phyloP scores from a whole-genome alignment of 2,329 filamentous ascomycete genomes.

The Diaporthe sp. region DNA sequence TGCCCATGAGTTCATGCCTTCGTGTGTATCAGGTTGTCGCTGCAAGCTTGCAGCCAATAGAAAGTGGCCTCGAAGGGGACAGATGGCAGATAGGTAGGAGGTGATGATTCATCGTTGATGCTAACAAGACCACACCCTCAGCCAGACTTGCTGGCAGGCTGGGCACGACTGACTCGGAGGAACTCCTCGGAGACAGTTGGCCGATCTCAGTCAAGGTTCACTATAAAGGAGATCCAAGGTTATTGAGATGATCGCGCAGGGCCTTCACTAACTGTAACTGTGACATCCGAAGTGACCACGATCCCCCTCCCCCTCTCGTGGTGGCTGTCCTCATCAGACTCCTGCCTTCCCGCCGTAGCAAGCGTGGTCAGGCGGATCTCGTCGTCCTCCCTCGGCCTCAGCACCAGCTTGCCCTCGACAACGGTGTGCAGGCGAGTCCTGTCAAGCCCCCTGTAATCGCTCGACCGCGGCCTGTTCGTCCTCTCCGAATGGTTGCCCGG shows the following conservation, averaged over 20 bases:
- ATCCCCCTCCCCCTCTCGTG: conserved; percentile 17
- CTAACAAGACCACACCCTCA: conserved; percentile 23
- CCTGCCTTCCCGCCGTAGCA: conserved; percentile 1
- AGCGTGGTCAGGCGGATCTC: conserved; percentile 27
- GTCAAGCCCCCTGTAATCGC: conserved; percentile 23
- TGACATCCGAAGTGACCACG: conserved; percentile 22
- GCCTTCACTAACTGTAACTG: conserved; percentile 25
- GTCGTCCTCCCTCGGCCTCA: conserved; percentile 27
- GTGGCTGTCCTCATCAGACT: conserved; percentile 11
- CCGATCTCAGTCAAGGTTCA: conserved; percentile 21
- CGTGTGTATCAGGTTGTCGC: background rate
- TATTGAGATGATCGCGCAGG: conserved; percentile 5
- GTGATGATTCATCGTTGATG: conserved; percentile 30
- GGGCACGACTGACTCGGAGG: conserved; percentile 20
- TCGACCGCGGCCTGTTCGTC: conserved; percentile 27
- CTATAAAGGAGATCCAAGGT: background rate
- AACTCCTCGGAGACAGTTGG: background rate
- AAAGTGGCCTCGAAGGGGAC: background rate
- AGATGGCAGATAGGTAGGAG: background rate
- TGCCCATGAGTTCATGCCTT: conserved; percentile 16
- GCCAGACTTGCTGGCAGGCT: background rate
- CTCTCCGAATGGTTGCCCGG: conserved; percentile 2
- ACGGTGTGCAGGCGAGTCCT: conserved; percentile 9
- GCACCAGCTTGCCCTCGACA: conserved; percentile 28
- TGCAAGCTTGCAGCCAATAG: conserved; percentile 5